phyloP scores from a whole-genome alignment of 2,329 filamentous ascomycete genomes.

The Fonsecaea erecta region DNA sequence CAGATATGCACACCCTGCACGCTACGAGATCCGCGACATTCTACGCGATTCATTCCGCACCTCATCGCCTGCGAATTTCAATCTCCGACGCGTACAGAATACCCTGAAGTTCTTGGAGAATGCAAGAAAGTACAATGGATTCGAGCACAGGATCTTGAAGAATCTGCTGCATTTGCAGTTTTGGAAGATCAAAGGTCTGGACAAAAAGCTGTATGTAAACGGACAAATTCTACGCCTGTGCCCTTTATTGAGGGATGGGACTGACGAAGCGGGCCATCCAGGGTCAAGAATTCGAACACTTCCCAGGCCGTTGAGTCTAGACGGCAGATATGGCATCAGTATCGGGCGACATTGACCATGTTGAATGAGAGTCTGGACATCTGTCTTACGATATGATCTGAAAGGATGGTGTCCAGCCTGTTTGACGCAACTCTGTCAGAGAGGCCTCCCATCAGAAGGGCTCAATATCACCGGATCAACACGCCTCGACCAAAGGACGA shows the following conservation, averaged over 20 bases:
- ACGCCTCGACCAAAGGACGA: background rate
- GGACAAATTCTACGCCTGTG: background rate
- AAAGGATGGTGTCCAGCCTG: background rate
- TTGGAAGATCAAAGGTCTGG: slow-evolving; percentile 46
- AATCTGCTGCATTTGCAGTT: slow-evolving; percentile 51
- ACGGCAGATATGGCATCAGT: slow-evolving; percentile 46
- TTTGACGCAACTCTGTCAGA: background rate
- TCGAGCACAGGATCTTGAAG: slow-evolving; percentile 55
- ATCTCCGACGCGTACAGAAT: slow-evolving; percentile 48
- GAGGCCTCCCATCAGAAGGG: background rate
- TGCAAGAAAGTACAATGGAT: slow-evolving; percentile 46
- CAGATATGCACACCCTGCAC: slow-evolving; percentile 62
- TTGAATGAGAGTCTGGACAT: slow-evolving; percentile 55
- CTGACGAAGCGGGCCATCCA: slow-evolving; percentile 36
- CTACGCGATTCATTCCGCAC: slow-evolving; percentile 51
- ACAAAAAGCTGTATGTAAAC: slow-evolving; percentile 38
- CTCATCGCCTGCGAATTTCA: slow-evolving; percentile 44
- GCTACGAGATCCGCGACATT: slow-evolving; percentile 56
- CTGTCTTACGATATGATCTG: slow-evolving; percentile 42
- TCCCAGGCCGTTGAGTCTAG: slow-evolving; percentile 41
- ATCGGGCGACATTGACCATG: slow-evolving; percentile 51
- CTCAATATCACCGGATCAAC: background rate
- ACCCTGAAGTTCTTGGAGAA: slow-evolving; percentile 53
- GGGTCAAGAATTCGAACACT: slow-evolving; percentile 32
- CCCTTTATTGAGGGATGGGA: slow-evolving; percentile 35